These are phyloP conservation scores for Phytophthora crassamura DNA, from an alignment of 352 stramenopile species.

Conservation along the genomic window DNA sequence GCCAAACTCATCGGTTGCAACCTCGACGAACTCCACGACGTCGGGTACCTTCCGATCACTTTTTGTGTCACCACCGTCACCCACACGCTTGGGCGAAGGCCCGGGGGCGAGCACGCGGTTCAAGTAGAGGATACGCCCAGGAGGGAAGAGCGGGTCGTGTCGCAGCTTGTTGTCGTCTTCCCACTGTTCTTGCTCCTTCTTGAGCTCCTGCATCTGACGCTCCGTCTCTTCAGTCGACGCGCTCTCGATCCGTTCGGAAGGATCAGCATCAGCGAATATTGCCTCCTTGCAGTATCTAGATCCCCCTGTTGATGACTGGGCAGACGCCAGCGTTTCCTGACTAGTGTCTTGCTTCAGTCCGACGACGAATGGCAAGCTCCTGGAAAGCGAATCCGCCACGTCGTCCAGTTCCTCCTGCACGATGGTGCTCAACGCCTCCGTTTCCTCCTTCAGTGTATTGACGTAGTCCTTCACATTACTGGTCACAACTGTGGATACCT, in stretches of 20 bases:
- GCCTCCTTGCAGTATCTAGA: conserved; percentile 7
- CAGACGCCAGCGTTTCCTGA: neutral
- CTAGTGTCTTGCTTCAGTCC: conserved; percentile 11
- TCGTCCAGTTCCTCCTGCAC: conserved; percentile 59
- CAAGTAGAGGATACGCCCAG: conserved; percentile 76
- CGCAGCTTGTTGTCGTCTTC: conserved; percentile 43
- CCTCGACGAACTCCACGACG: conserved; percentile 67
- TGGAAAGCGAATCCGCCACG: conserved; percentile 37
- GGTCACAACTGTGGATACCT: conserved; percentile 61
- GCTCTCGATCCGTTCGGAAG: conserved; percentile 24
- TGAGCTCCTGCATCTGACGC: conserved; percentile 22
- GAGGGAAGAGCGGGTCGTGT: conserved; percentile 72
- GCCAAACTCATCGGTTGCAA: conserved; percentile 72
- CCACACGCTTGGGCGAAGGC: conserved; percentile 9
- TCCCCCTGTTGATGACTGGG: neutral
- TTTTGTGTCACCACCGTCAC: conserved; percentile 3
- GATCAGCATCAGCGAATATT: conserved; percentile 28
- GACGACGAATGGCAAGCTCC: conserved; percentile 34
- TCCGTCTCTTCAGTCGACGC: conserved; percentile 23
- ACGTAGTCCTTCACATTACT: conserved; percentile 66
- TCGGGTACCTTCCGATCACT: conserved; percentile 21
- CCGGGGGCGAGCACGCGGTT: conserved; percentile 42
- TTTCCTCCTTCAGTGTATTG: conserved; percentile 64
- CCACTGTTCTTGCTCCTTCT: conserved; percentile 31
- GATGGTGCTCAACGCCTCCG: conserved; percentile 46